phyloP scores from a whole-genome alignment of 2,329 filamentous ascomycete genomes.

The Fonsecaea monophora region DNA sequence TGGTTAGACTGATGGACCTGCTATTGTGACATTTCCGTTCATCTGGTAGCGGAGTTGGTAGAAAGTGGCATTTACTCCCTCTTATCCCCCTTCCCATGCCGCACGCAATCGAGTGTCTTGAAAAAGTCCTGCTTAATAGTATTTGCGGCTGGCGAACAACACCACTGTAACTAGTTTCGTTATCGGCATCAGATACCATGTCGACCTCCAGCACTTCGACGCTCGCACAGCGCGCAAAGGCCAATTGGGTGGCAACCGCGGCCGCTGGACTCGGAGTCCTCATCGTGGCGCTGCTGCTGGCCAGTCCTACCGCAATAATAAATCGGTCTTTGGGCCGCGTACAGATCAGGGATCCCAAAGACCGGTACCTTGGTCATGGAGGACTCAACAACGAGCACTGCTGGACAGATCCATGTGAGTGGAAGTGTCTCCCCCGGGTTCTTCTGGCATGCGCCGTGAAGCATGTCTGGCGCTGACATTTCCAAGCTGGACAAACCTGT shows the following conservation, averaged over 20 bases:
- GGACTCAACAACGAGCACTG: conserved; percentile 9
- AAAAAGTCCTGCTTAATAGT: not conserved
- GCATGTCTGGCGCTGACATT: not conserved
- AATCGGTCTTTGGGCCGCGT: not conserved
- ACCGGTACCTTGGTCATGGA: conserved; percentile 1
- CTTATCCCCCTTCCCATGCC: not conserved
- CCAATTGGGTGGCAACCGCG: not conserved
- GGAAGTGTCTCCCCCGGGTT: not conserved
- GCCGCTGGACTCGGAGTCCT: not conserved
- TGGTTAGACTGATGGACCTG: not conserved
- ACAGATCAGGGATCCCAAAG: not conserved
- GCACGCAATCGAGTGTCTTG: too few species aligned
- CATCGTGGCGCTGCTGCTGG: not conserved
- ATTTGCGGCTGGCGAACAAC: not conserved
- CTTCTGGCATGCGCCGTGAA: too few species aligned
- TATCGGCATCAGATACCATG: not conserved
- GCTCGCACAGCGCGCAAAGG: not conserved
- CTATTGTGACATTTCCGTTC: too few species aligned
- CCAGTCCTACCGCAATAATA: not conserved
- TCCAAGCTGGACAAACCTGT: conserved; percentile 3
- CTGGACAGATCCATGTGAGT: conserved; percentile 3
- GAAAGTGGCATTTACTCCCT: not conserved
- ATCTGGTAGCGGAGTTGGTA: not conserved
- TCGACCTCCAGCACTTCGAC: not conserved
- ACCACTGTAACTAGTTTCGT: not conserved